Evolutionary conservation across 2,329 filamentous ascomycete genomes (phyloP), one percentile per base, ranked within the genome.

Genomic region (Alternaria brassicicola): DNA sequence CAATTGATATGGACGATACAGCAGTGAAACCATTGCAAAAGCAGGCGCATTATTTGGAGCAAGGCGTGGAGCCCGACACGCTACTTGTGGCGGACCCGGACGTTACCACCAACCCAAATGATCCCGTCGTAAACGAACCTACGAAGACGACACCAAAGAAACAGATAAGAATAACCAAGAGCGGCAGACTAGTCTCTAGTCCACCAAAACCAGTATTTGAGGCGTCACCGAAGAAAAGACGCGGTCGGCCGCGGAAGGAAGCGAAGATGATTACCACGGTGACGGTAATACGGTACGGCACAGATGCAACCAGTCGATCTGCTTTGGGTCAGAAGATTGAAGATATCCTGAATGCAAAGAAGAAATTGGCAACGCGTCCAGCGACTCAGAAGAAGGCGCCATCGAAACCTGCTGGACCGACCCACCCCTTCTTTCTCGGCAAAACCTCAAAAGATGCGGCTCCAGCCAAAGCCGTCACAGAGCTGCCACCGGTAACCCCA

Each of bases 391-490:
- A 66, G 49, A 65, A 71, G 53, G 28, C 49, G 36, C 43, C 68
- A 23, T 38, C 58, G 33, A 78, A 76, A 61, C 70, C 75, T 61
- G 52, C 67, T 49, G 66, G 67, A 13, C 67, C 76, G 41, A 84
- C 85, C 0, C 88, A 93, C 76, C 89, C 90, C 0, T 91, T 93
- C 70, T 93, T 93, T 69, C 71, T 83, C 15, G 85, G 84, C 6
- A 90, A 88, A 65, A 21, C 80, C 6, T 70, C 65, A 38, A 69
- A 67, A 49, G 61, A 69, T 23, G 64, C 67, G 6, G 43, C 45
- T 33, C 25, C 70, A 64, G 45, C 62, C 9, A 67, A 66, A 31
- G 26, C 58, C 1, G 39, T 52, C 12, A 10, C 45, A 4, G 54
- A 69, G 10, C 38, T 55, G n/a, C 63, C 46, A 4, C 60, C 52